These are phyloP conservation scores for Ilex asprella DNA, from an alignment of 257 asterid species.

Conservation along the genomic window DNA sequence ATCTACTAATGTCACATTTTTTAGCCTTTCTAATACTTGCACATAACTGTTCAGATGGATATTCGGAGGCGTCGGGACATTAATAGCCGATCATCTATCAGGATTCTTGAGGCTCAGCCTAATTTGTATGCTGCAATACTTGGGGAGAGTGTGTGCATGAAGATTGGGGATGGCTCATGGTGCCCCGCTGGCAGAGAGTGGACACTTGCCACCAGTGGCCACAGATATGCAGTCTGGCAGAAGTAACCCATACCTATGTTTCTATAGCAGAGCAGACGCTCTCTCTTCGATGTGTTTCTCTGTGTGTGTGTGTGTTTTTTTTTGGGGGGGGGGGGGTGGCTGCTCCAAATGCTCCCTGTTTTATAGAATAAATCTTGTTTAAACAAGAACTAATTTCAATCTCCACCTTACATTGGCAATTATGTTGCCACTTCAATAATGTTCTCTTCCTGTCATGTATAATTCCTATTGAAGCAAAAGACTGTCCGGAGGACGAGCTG, in stretches of 20 bases:
- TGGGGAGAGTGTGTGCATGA: constrained; percentile 72
- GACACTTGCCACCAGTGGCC: constrained; percentile 73
- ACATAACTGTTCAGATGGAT: constrained; percentile 44
- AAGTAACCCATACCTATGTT: constrained; percentile 24
- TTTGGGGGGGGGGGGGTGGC: background rate
- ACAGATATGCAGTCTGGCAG: constrained; percentile 82
- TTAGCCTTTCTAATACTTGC: background rate
- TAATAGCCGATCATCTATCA: constrained; percentile 62
- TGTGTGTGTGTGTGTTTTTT: background rate
- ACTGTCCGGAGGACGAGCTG: no score
- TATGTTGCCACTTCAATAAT: no score
- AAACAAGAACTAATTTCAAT: no score
- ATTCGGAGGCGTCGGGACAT: constrained; percentile 59
- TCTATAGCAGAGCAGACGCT: no score
- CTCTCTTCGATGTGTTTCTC: no score
- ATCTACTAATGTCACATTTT: background rate
- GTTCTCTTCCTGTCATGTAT: no score
- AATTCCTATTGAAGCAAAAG: no score
- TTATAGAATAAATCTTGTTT: no score
- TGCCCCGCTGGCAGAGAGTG: constrained; percentile 81
- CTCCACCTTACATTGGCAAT: no score
- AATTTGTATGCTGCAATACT: constrained; percentile 76
- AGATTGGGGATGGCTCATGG: constrained; percentile 94
- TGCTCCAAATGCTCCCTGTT: background rate
- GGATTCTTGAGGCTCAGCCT: constrained; percentile 64